Conservation (phyloP, 129 eudicot species). For the Dittrichia graveolens region DNA sequence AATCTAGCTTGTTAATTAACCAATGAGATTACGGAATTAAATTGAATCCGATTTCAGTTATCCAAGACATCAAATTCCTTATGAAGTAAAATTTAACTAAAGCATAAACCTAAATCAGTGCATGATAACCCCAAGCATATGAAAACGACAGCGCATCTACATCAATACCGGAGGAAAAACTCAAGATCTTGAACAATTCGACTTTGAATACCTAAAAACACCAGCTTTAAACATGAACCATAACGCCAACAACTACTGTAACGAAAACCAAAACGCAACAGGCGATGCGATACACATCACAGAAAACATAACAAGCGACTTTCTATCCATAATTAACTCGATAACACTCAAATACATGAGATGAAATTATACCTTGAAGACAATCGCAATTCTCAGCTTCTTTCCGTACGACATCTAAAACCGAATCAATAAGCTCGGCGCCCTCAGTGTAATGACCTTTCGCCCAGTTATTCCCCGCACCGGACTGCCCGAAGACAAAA, state of each 20-base stretch:
- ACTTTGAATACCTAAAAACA: neutral
- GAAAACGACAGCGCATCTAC: neutral
- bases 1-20: neutral
- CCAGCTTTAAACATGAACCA: neutral
- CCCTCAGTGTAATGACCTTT: constrained; percentile 73
- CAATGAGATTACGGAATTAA: neutral
- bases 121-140: neutral
- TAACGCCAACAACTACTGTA: neutral
- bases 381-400: constrained; percentile 83
- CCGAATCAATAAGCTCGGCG: constrained; percentile 73
- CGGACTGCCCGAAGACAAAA: constrained; percentile 66
- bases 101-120: neutral
- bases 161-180: neutral
- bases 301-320: neutral
- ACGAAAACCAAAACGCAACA: neutral
- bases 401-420: constrained; percentile 69
- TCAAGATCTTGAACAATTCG: constrained; percentile 24
- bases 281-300: neutral
- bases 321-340: neutral
- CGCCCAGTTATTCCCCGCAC: constrained; percentile 71
- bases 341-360: neutral
- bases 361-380: constrained; percentile 55
- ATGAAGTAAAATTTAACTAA: neutral
- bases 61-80: neutral
- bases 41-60: neutral